Percentiles rank a stretch among this genome's conserved stretches.
Conservation (phyloP, 176 grass and related monocot species). For the Oryza officinalis region DNA sequence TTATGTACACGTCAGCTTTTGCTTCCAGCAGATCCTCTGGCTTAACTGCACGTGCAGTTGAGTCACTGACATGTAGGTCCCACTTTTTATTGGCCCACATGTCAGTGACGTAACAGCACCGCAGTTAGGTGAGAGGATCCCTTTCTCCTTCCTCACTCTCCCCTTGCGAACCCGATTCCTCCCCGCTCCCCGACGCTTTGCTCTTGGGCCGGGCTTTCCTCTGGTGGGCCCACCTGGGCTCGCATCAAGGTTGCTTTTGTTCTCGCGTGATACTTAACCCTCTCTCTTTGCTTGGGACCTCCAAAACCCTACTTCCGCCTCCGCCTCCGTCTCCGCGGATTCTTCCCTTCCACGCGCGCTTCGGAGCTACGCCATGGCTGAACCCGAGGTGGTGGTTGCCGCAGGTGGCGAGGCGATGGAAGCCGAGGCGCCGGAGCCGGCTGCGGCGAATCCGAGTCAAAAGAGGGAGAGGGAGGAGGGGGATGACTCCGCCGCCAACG, state of each 20-base stretch:
- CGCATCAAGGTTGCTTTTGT: not conserved
- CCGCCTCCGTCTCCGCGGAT: not conserved
- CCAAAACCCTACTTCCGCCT: conserved; percentile 44
- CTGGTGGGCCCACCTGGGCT: not conserved
- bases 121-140: no score
- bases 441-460: conserved; percentile 19
- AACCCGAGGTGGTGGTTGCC: conserved; percentile 28
- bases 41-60: no score
- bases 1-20: conserved; percentile 9
- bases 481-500: conserved; percentile 23
- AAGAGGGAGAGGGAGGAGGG: conserved; percentile 47
- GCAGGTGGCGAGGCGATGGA: conserved; percentile 28
- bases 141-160: not conserved
- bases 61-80: no score
- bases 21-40: no score
- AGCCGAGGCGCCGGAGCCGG: conserved; percentile 24
- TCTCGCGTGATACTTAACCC: not conserved
- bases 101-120: no score
- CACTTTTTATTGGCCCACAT: no score
- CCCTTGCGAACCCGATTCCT: not conserved
- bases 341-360: not conserved
- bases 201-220: not conserved
- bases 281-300: not conserved
- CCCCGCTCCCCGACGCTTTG: not conserved
- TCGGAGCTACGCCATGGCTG: conserved; percentile 31